Conservation (phyloP, 768 basidiomycete genomes). For the Hypholoma sublateritium region DNA sequence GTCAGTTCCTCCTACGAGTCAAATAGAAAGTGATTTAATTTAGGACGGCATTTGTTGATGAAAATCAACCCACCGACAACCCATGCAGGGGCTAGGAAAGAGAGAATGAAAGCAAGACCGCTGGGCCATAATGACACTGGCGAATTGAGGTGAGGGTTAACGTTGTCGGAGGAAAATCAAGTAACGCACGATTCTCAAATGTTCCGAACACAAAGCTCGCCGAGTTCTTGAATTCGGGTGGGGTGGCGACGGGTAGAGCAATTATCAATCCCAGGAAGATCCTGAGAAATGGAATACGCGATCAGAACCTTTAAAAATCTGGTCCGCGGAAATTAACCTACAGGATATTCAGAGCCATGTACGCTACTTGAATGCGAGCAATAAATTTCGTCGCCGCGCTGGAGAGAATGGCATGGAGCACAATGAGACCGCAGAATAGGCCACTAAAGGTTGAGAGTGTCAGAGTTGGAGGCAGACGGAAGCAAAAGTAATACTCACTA, state of each 20-base stretch:
- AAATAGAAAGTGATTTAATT: background rate
- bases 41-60: background rate
- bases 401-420: slow-evolving; percentile 60
- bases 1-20: slow-evolving; percentile 31
- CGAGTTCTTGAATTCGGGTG: slow-evolving; percentile 54
- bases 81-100: slow-evolving; percentile 36
- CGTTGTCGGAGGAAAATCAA: background rate
- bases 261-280: slow-evolving; percentile 45
- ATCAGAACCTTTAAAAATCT: background rate
- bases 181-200: slow-evolving; percentile 34
- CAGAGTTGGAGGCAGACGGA: background rate
- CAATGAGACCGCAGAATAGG: slow-evolving; percentile 54
- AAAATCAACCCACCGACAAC: slow-evolving; percentile 25
- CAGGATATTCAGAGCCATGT: slow-evolving; percentile 63
- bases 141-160: background rate
- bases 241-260: slow-evolving; percentile 59
- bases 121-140: slow-evolving; percentile 49
- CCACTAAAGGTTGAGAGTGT: slow-evolving; percentile 38
- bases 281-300: slow-evolving; percentile 42
- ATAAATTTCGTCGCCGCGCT: slow-evolving; percentile 61
- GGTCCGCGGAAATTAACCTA: slow-evolving; percentile 30
- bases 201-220: slow-evolving; percentile 55
- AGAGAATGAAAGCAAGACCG: slow-evolving; percentile 49
- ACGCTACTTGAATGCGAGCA: slow-evolving; percentile 69
- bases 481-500: slow-evolving; percentile 31